Conservation (phyloP, 1,284 basidiomycete genomes). For the Apiotrichum akiyoshidainum region DNA sequence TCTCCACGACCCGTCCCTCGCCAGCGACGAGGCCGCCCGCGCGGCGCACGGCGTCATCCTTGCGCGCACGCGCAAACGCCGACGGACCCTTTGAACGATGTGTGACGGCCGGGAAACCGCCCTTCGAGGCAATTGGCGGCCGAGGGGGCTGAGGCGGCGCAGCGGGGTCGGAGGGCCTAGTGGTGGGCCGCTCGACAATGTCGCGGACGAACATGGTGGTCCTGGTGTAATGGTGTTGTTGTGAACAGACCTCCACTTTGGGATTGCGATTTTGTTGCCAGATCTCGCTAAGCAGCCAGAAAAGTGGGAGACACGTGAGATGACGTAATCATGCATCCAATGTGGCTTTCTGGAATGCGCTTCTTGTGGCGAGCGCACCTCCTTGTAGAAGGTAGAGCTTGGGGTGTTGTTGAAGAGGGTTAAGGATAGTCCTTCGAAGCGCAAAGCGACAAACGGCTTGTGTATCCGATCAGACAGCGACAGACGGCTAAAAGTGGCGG, state of each 20-base stretch:
- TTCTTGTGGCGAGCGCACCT: too few relatives aligned
- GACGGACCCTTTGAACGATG: slow-evolving; percentile 14
- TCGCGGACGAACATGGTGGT: slow-evolving; percentile 31
- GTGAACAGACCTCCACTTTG: slow-evolving; percentile 8
- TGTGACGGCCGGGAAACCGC: slow-evolving; percentile 17
- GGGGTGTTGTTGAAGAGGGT: too few relatives aligned
- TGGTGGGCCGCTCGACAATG: slow-evolving; percentile 31
- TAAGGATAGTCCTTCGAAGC: too few relatives aligned
- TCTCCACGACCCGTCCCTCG: slow-evolving; percentile 17
- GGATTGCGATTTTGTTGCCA: too few relatives aligned
- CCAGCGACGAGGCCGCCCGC: slow-evolving; percentile 13
- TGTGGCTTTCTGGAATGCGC: too few relatives aligned
- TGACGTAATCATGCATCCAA: neutral
- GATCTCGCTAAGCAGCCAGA: too few relatives aligned
- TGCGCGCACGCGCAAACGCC: slow-evolving; percentile 16
- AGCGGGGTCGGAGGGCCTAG: slow-evolving; percentile 12
- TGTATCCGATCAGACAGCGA: neutral
- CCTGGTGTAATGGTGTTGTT: neutral
- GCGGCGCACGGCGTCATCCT: slow-evolving; percentile 5
- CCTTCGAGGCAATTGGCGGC: slow-evolving; percentile 14
- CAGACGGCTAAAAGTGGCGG: neutral
- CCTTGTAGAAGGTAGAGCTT: too few relatives aligned
- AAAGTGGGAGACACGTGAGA: neutral
- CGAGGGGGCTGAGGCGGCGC: slow-evolving; percentile 10
- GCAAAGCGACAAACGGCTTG: too few relatives aligned